Evolutionary conservation across 495 filamentous ascomycete species (phyloP), one percentile per base, ranked within the genome.

Genomic region (Penicillium salamii): DNA sequence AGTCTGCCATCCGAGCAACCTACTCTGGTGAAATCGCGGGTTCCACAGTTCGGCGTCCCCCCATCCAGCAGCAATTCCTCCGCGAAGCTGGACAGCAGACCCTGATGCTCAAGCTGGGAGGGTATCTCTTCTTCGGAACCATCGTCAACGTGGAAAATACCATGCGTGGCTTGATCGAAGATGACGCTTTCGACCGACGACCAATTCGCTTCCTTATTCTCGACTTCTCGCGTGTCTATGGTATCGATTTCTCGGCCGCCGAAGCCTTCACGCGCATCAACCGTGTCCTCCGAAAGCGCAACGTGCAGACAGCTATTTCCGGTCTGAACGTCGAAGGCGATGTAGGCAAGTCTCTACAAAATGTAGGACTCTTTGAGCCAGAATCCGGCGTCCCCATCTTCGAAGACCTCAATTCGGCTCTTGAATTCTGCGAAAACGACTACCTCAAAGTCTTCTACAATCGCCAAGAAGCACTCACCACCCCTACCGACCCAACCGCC

Each of bases 91-190:
- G 95, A 1, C 76, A 78, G 28, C 93, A 98, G 61, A 91, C 91
- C 31, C 82, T 88, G 32, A 82, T 97, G 45, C 87, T 91, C 52
- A 97, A 97, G 66, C 79, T 97, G 20, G 84, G 86, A 11, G 91
- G 93, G 1, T 96, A 90, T 54, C 79, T 97, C 7, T 98, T 97
- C 72, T 98, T 98, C 56, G 93, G 93, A 5, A 96, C 91, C 0
- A 97, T 98, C 44, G 90, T 96, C 23, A 86, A 86, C 26, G 91
- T 98, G 3, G 93, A 98, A 67, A 86, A 87, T 46, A 85, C 86
- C 44, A 89, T 96, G 59, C 80, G 90, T 17, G 80, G 75, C 1
- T 69, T 97, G 41, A 85, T 97, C 24, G 81, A 89, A 33, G 89
- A 93, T 17, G 84, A 95, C 39, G 79, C 83, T 2, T 96, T 95